Evolutionary conservation across 768 basidiomycete genomes (phyloP).

Genomic region (Lyophyllum atratum): DNA sequence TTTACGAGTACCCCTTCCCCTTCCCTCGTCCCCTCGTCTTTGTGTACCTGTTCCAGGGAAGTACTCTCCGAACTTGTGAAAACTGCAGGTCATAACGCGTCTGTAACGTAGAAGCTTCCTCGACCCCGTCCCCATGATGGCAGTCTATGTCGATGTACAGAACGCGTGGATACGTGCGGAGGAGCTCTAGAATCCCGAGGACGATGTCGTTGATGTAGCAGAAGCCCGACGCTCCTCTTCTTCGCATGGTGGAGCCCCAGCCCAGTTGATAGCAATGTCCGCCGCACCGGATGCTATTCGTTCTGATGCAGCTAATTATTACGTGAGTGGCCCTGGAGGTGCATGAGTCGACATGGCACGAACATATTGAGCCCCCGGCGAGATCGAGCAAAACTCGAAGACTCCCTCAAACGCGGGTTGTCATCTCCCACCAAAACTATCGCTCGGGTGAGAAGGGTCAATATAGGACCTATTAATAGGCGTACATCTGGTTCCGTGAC

Average conservation of each 20-base stretch:
- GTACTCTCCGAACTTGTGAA: conserved; percentile 97
- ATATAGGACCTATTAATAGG: conserved; percentile 8
- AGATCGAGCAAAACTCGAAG: conserved; percentile 96
- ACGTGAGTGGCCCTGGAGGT: background rate
- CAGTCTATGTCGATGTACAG: conserved; percentile 98
- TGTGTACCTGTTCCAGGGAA: conserved; percentile 89
- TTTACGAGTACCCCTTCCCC: conserved; percentile 92
- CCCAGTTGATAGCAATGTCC: conserved; percentile 98
- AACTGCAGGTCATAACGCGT: conserved; percentile 96
- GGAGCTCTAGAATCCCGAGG: conserved; percentile 88
- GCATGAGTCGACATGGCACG: conserved; percentile 22
- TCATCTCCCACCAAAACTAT: conserved; percentile 81
- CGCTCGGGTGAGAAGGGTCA: conserved; percentile 4
- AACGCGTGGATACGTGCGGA: conserved; percentile 84
- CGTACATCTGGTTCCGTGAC: conserved; percentile 83
- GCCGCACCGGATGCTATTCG: conserved; percentile 77
- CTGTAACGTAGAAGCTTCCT: conserved; percentile 99
- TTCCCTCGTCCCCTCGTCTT: conserved; percentile 80
- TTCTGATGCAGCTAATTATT: conserved; percentile 73
- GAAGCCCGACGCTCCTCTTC: conserved; percentile 93
- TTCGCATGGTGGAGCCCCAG: conserved; percentile 99
- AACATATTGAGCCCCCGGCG: conserved; percentile 95
- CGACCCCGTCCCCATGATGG: conserved; percentile 98
- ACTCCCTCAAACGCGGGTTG: conserved; percentile 97
- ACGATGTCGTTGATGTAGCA: conserved; percentile 99